Conservation (phyloP, 129 eudicot species). For the Arctium lappa region DNA sequence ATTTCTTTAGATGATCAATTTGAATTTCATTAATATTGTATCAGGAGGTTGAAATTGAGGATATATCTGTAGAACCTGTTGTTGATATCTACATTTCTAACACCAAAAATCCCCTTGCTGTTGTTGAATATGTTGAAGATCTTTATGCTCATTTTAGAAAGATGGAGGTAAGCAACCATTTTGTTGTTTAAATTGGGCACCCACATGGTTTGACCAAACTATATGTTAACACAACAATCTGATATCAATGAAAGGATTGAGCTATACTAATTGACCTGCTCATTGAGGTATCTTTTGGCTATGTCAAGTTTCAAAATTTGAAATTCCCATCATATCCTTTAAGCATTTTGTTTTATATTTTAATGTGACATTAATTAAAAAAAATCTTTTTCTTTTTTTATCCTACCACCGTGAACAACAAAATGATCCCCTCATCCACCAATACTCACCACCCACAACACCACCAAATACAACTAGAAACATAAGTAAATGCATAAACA, state of each 20-base stretch:
- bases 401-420: no score
- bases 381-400: no score
- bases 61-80: conserved; percentile 61
- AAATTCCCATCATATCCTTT: background rate
- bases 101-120: conserved; percentile 58
- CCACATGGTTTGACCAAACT: conserved; percentile 57
- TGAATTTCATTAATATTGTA: background rate
- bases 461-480: no score
- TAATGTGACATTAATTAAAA: no score
- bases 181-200: background rate
- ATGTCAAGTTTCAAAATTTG: background rate
- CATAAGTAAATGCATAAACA: no score
- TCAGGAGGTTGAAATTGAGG: conserved; percentile 82
- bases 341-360: background rate
- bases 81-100: conserved; percentile 67
- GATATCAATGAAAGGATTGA: conserved; percentile 86
- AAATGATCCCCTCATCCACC: no score
- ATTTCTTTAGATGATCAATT: background rate
- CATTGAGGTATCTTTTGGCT: conserved; percentile 57
- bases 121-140: conserved; percentile 73
- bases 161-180: conserved; percentile 51
- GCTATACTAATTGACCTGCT: conserved; percentile 91
- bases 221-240: conserved; percentile 59
- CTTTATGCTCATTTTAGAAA: conserved; percentile 58
- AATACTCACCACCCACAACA: no score